These are phyloP conservation scores for Arthroderma sp. DNA, from an alignment of 2,329 filamentous ascomycete genomes.

Conservation along the genomic window DNA sequence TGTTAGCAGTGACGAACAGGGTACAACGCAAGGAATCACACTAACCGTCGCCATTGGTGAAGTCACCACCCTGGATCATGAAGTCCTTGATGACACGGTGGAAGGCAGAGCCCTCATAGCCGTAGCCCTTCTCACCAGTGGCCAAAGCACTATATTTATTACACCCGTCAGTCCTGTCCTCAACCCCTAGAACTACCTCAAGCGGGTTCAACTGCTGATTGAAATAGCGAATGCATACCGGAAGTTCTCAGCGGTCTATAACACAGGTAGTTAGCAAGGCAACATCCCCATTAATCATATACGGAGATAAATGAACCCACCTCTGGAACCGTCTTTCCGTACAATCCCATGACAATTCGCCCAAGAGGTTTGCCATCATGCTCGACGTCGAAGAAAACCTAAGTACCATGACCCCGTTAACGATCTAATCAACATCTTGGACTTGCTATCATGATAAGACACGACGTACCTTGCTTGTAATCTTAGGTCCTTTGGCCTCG, in stretches of 20 bases:
- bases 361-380: slow-evolving; percentile 51
- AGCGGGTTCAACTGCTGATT: neutral
- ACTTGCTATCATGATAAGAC: neutral
- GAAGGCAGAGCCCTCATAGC: slow-evolving; percentile 55
- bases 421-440: neutral
- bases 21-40: neutral
- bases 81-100: slow-evolving; percentile 60
- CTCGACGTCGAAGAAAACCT: slow-evolving; percentile 55
- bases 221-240: slow-evolving; percentile 29
- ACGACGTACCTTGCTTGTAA: slow-evolving; percentile 65
- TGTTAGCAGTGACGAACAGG: neutral
- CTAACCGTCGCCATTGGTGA: slow-evolving; percentile 49
- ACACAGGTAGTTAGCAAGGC: neutral
- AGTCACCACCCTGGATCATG: slow-evolving; percentile 61
- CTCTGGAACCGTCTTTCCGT: slow-evolving; percentile 57
- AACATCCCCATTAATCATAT: neutral
- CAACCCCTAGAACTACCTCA: neutral
- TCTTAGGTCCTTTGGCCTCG: slow-evolving; percentile 81
- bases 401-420: neutral
- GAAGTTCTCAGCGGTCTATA: slow-evolving; percentile 53
- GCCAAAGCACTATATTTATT: slow-evolving; percentile 39
- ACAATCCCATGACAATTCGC: slow-evolving; percentile 51
- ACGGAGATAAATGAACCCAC: slow-evolving; percentile 25
- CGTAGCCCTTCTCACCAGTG: slow-evolving; percentile 56
- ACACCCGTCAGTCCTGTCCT: neutral